Evolutionary conservation across 495 filamentous ascomycete species (phyloP), one percentile per base, ranked within the genome.

Genomic region (Evansstolkia leycettana): DNA sequence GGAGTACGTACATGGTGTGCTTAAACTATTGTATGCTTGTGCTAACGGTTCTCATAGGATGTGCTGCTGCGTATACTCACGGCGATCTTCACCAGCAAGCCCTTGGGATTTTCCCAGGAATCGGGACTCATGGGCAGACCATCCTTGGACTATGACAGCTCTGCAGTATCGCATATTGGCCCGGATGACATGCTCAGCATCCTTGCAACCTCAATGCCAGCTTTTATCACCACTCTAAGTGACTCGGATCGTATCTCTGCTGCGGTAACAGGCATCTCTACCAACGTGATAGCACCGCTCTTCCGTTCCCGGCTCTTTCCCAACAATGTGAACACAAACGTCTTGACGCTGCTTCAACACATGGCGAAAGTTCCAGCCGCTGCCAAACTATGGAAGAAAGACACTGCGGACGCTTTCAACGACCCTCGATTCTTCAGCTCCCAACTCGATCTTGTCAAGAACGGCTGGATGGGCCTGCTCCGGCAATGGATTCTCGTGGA

Each of bases 351-450:
- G 11, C 58, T 95, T 3, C 81, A 82, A 25, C 77, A 85, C 48
- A 72, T 96, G 41, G 68, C 78, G 0, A 75, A 76, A 36, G 66
- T 90, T 13, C 73, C 83, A 8, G 80, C 80, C 33, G 79, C 80
- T 28, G 79, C 90, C 35, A 96, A 92, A 45, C 60, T 75, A 4
- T 96, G 90, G 90, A 92, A 81, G 58, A 94, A 87, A 45, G 92
- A 96, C 45, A 65, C 94, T 8, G 69, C 73, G 0, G 92, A 96
- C 49, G 88, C 85, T 9, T 92, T 95, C 61, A 87, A 92, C 49
- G 87, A 96, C 52, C 47, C 79, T 9, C 75, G 76, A 42, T 89
- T 96, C 61, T 93, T 99, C 46, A 60, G 60, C 33, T 69, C 73
- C 3, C 71, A 68, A n/a, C 45, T 81, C 7, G 43, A 65, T 18